Evolutionary conservation across 306 rosid genomes (phyloP).

Genomic region (Cajanus cajan): DNA sequence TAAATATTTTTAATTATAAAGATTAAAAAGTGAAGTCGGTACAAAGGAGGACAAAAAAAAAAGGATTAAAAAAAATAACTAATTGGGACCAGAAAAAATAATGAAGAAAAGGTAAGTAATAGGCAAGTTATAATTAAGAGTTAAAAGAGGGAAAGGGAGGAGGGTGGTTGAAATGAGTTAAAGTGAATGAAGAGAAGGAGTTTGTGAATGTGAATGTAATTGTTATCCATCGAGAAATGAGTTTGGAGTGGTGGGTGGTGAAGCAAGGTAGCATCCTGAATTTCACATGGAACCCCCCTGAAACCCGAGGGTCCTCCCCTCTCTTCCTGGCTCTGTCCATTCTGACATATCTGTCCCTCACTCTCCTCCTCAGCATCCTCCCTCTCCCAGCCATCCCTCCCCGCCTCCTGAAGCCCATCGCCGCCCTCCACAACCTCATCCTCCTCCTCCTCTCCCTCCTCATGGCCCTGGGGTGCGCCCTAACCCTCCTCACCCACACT

Average conservation of each 20-base stretch:
- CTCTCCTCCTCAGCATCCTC: conserved; percentile 48
- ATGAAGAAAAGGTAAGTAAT: too few species aligned
- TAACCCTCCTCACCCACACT: conserved; percentile 46
- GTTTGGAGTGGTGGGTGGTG: conserved; percentile 50
- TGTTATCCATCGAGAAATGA: too few species aligned
- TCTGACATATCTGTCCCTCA: conserved; percentile 51
- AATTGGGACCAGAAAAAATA: too few species aligned
- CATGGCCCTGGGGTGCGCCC: conserved; percentile 61
- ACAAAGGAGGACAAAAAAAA: too few species aligned
- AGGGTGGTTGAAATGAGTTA: too few species aligned
- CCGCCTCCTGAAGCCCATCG: conserved; percentile 46
- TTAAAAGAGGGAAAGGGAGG: too few species aligned
- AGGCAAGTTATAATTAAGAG: too few species aligned
- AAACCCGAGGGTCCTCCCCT: conserved; percentile 48
- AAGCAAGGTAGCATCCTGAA: conserved; percentile 56
- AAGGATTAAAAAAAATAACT: too few species aligned
- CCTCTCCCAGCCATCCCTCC: conserved; percentile 39
- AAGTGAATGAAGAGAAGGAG: not conserved
- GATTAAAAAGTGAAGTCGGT: too few species aligned
- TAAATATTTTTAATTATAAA: too few species aligned
- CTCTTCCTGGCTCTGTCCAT: conserved; percentile 48
- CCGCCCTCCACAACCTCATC: conserved; percentile 58
- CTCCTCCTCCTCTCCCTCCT: conserved; percentile 64
- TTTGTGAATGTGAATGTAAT: too few species aligned
- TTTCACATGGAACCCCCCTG: conserved; percentile 64